Base-by-base conservation (phyloP, 1,284 basidiomycete genomes). In the Cutaneotrichosporon sp. region DNA sequence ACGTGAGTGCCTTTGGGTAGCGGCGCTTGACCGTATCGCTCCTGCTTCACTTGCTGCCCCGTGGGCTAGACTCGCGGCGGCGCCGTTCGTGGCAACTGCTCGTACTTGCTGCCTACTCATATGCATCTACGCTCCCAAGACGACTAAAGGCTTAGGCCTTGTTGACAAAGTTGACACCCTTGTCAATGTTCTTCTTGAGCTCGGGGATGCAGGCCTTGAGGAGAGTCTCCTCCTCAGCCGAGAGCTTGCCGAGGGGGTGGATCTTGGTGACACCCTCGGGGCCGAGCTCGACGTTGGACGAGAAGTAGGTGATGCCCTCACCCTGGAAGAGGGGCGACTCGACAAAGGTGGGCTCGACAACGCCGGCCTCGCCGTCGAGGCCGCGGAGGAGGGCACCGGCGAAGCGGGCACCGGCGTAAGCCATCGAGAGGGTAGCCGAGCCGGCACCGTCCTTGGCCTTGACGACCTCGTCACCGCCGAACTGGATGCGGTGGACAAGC, bases 111-210 rank as follows among this genome's bases (percentile, higher is more conserved):
- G 38, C 18, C 38, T 42, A 42, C 38, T n/a, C 47, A 29, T 16
- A 16, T 50, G 25, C 47, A 50, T 50, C 47, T 50, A 50, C 47
- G 16, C 13, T 14, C 20, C 22, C 7, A n/a, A 4, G 8, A 16
- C 36, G 13, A 4, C 33, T 34, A 36, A 34, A 20, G 13, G 33
- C 33, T 52, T 58, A 52, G 25, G 25, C 2, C 49, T 42, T 31
- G 49, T 46, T 43, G 74, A 87, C 89, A 73, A 95, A 94, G 63
- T 86, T 84, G 81, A 86, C 87, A 81, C 92, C 93, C 87, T 94
- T 95, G 81, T 91, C 87, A 75, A 97, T 95, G 87, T 97, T 97
- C 87, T 92, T 94, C 87, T 91, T 90, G 74, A 95, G 86, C 78
- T 95, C 92, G 67, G 92, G 92, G 76, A 95, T 79, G 84, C 89